Evolutionary conservation across 805 yeast genomes (phyloP), one percentile per base, ranked within the genome.

Genomic region (Saccharomyces eubayanus): DNA sequence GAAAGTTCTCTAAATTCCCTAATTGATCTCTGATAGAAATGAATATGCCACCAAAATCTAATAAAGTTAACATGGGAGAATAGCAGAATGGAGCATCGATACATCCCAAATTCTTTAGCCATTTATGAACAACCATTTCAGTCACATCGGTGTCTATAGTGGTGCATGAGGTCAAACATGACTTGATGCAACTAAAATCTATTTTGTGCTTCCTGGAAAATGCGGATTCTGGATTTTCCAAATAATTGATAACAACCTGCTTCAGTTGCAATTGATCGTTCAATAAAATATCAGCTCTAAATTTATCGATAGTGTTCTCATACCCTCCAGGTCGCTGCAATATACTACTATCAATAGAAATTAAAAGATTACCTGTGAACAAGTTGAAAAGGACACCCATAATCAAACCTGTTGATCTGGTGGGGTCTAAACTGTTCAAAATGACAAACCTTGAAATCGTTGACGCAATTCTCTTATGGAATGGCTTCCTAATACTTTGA

Each of bases 31-130:
- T 77, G 78, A 90, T 80, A 0, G 97, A 83, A 6, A 94, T 82
- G 11, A 91, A 90, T 81, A 92, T 88, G 2, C 99, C 99, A 31
- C 99, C 99, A 63, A 90, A 95, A 65, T 94, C 99, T 58, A 87
- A 82, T 50, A 94, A 73, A 0, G 97, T 87, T 47, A 94, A 74
- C 75, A 94, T 79, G 0, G 99, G 99, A 0, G 96, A 84, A 29
- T 90, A 85, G 4, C 89, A 87, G 51, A 82, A 80, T 40, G 85
- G 78, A 0, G 96, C 85, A 51, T 79, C 80, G 52, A 75, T 78
- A 63, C 96, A 89, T 0, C 99, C 99, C 51, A 94, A 70, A 1
- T 98, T 97, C 59, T 84, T 80, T 49, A 94, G 75, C 89, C 96
- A 94, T 54, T 98, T 77, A 58, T 89, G 92, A 11, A 95, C 82